A percentile compares a stretch with the other conserved stretches of the same genome.
phyloP scores from a whole-genome alignment of 768 basidiomycete genomes.

The Boletus rex-veris region DNA sequence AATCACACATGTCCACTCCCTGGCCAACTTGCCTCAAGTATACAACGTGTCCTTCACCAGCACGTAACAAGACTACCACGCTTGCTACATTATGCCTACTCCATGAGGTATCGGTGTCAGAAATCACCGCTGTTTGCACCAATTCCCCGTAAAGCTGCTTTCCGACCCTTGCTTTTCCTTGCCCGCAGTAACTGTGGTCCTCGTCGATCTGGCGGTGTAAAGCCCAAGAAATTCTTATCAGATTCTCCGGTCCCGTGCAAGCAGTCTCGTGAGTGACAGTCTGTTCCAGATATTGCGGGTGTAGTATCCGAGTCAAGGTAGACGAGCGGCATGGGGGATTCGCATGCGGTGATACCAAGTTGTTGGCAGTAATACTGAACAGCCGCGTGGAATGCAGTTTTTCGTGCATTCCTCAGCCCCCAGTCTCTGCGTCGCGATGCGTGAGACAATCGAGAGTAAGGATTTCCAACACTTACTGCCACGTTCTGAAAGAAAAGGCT shows the following conservation, averaged over 20 bases:
- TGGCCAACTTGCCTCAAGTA: slow-evolving; percentile 5
- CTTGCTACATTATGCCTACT: background rate
- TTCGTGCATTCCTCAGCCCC: slow-evolving; percentile 56
- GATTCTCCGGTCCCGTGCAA: slow-evolving; percentile 2
- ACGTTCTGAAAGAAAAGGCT: slow-evolving; percentile 24
- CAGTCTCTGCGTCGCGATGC: slow-evolving; percentile 42
- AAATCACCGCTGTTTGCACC: slow-evolving; percentile 22
- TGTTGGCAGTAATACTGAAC: slow-evolving; percentile 69
- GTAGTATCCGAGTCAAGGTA: slow-evolving; percentile 33
- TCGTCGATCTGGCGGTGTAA: slow-evolving; percentile 25
- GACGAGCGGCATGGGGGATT: slow-evolving; percentile 59
- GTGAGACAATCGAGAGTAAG: slow-evolving; percentile 1
- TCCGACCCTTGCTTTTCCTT: slow-evolving; percentile 35
- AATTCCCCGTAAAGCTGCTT: slow-evolving; percentile 30
- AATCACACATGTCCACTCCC: slow-evolving; percentile 16
- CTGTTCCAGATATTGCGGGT: slow-evolving; percentile 1
- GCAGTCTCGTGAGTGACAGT: slow-evolving; percentile 4
- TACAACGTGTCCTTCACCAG: slow-evolving; percentile 12
- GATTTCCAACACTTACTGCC: slow-evolving; percentile 29
- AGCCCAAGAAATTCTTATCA: slow-evolving; percentile 25
- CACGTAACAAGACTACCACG: background rate
- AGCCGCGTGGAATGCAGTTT: slow-evolving; percentile 78
- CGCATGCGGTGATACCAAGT: slow-evolving; percentile 60
- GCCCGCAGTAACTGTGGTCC: slow-evolving; percentile 19
- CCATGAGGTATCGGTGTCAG: slow-evolving; percentile 12